Evolutionary conservation across 768 basidiomycete species (phyloP).

Genomic region (Austroboletus eburneus): DNA sequence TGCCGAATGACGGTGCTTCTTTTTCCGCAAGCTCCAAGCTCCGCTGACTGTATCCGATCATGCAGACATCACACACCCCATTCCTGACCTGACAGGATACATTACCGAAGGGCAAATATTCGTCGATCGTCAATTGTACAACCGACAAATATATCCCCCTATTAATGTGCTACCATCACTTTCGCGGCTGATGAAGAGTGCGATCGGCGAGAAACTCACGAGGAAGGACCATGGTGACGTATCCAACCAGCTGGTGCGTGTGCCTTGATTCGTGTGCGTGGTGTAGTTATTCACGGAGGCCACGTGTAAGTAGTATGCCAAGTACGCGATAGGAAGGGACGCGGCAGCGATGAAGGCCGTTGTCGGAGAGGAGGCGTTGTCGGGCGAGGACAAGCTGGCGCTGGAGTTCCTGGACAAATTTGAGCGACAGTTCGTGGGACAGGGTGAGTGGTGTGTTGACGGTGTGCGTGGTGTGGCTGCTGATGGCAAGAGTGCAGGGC

Average conservation of each 20-base stretch:
- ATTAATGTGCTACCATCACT: constrained; percentile 99
- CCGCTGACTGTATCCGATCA: constrained; percentile 23
- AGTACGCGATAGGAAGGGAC: constrained; percentile 96
- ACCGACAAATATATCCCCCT: constrained; percentile 96
- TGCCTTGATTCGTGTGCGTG: constrained; percentile 20
- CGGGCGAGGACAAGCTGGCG: constrained; percentile 92
- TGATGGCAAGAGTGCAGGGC: constrained; percentile 45
- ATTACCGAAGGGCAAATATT: constrained; percentile 99
- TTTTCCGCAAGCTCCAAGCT: constrained; percentile 11
- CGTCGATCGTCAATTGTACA: constrained; percentile 95
- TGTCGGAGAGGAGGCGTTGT: constrained; percentile 96
- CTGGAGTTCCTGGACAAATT: constrained; percentile 98
- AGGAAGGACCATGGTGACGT: constrained; percentile 99
- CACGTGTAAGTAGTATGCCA: constrained; percentile 74
- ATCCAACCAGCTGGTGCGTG: constrained; percentile 90
- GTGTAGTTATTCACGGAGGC: constrained; percentile 10
- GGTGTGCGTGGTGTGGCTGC: too few species aligned
- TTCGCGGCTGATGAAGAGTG: constrained; percentile 99
- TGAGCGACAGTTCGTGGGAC: constrained; percentile 94
- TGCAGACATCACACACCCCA: constrained; percentile 99
- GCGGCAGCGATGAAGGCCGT: constrained; percentile 99
- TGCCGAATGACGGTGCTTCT: constrained; percentile 95
- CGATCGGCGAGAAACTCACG: constrained; percentile 96
- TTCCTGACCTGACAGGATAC: constrained; percentile 98
- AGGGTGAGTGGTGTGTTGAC: constrained; percentile 51